Percentiles rank a stretch among this genome's conserved stretches.
Conservation (phyloP, 2,329 filamentous ascomycete species). For the Escovopsis sp. region DNA sequence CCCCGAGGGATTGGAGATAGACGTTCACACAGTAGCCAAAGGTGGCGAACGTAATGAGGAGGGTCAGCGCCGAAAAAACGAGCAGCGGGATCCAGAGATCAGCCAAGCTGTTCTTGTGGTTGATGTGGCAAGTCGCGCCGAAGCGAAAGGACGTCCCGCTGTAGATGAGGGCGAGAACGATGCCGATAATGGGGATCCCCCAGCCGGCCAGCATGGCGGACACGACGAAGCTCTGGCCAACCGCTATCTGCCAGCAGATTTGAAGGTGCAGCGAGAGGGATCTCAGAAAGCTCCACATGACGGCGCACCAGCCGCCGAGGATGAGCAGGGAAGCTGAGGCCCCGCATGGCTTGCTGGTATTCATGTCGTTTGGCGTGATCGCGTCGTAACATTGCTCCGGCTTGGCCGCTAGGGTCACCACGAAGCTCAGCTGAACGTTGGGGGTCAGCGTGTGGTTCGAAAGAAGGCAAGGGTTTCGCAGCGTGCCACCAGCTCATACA, state of each 20-base stretch:
- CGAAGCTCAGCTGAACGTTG: constrained; percentile 59
- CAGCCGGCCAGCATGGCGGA: constrained; percentile 67
- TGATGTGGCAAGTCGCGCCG: constrained; percentile 84
- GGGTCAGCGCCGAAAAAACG: constrained; percentile 59
- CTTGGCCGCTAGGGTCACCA: constrained; percentile 66
- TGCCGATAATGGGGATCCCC: constrained; percentile 64
- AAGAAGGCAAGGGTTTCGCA: no score
- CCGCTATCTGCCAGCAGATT: constrained; percentile 92
- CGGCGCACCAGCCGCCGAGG: constrained; percentile 68
- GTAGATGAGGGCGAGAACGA: constrained; percentile 62
- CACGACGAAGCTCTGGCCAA: constrained; percentile 83
- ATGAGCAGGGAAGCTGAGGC: constrained; percentile 78
- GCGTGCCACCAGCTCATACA: no score
- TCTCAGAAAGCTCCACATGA: constrained; percentile 84
- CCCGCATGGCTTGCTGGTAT: constrained; percentile 65
- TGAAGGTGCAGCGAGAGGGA: constrained; percentile 88
- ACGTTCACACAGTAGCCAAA: constrained; percentile 91
- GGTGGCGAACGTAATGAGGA: constrained; percentile 71
- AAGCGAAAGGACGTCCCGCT: constrained; percentile 94
- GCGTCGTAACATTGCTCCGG: constrained; percentile 74
- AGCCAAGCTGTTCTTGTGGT: constrained; percentile 68
- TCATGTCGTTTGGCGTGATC: constrained; percentile 92
- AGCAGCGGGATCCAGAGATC: constrained; percentile 86
- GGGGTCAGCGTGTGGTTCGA: constrained; percentile 8
- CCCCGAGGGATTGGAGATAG: constrained; percentile 70